Evolutionary conservation across 164 flowering plant species (phyloP), one percentile per base, ranked within the genome.

Genomic region (Berberis vulgaris): DNA sequence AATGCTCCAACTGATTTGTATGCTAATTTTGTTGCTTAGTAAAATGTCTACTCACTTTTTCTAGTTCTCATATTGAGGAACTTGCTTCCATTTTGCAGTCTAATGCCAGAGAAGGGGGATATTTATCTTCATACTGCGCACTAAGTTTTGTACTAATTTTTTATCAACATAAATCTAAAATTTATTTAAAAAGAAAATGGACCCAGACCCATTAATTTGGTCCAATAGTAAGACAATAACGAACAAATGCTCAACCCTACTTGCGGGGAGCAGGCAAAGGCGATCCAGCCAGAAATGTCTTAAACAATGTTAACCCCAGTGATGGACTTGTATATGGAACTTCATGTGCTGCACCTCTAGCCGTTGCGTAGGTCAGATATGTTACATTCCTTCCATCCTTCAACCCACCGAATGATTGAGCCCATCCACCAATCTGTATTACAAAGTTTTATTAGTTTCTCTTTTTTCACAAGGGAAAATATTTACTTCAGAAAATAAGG

Each of bases 321-420:
- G 82, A 74, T 10, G 82, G 83, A 5, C 80, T 74, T 7, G 83
- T 78, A 67, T 74, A 80, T 2, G 86, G 82, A 46, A 80, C 86
- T 59, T 76, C 78, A 73, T 82, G 83, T 11, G 80, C 82, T 39
- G 75, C 83, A 6, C 85, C 85, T 41, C 82, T 72, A 3, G 78
- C 83, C 9, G 85, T 82, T 6, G 85, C 81, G 53, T 4, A 78
- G 11, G 80, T 78, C 39, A 76, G 63, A 53, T 70, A 78, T 44
- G 82, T 79, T 11, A 69, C 70, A 40, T 80, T 79, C 62, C 67
- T 72, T 4, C 85, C 83, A 2, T 63, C 66, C 54, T 41, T 71
- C 13, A 55, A 4, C 8, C 44, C 60, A 41, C 60, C 41, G 60
- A 57, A 57, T 7, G 60, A 57, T 41, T 57, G 60, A 41, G 43